phyloP scores from a whole-genome alignment of 495 filamentous ascomycete genomes.

The Penicillium antarcticum region DNA sequence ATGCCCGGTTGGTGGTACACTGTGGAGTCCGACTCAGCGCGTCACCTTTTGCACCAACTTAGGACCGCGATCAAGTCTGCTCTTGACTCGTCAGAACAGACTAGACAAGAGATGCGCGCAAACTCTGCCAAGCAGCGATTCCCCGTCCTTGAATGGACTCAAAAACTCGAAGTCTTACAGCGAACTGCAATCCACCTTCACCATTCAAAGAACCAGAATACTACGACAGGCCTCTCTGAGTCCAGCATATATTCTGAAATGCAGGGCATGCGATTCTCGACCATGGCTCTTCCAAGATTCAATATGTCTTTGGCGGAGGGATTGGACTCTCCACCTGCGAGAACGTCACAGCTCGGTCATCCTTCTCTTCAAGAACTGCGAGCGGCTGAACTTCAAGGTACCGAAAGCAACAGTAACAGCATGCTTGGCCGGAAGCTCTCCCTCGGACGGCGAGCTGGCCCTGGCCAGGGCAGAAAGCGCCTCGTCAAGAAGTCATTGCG shows the following conservation, averaged over 20 bases:
- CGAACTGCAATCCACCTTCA: slow-evolving; percentile 33
- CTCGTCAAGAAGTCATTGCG: slow-evolving; percentile 12
- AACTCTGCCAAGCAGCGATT: slow-evolving; percentile 65
- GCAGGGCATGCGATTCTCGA: background rate
- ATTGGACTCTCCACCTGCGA: background rate
- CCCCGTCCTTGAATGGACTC: slow-evolving; percentile 58
- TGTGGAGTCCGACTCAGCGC: slow-evolving; percentile 30
- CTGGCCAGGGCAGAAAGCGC: slow-evolving; percentile 21
- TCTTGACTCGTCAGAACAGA: slow-evolving; percentile 49
- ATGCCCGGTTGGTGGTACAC: slow-evolving; percentile 75
- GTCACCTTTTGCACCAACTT: slow-evolving; percentile 62
- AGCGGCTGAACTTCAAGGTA: slow-evolving; percentile 6
- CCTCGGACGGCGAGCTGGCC: slow-evolving; percentile 23
- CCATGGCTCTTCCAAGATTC: background rate
- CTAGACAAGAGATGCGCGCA: slow-evolving; percentile 59
- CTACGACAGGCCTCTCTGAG: slow-evolving; percentile 1
- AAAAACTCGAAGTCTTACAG: slow-evolving; percentile 51
- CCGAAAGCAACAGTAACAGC: slow-evolving; percentile 5
- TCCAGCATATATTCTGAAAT: slow-evolving; percentile 7
- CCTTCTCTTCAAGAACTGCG: slow-evolving; percentile 14
- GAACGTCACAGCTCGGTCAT: slow-evolving; percentile 8
- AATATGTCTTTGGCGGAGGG: background rate
- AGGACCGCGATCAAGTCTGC: slow-evolving; percentile 57
- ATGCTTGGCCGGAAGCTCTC: slow-evolving; percentile 15
- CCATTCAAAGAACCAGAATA: slow-evolving; percentile 14